These are phyloP conservation scores for Aspergillus hortae DNA, from an alignment of 2,329 filamentous ascomycete species.

Conservation along the genomic window DNA sequence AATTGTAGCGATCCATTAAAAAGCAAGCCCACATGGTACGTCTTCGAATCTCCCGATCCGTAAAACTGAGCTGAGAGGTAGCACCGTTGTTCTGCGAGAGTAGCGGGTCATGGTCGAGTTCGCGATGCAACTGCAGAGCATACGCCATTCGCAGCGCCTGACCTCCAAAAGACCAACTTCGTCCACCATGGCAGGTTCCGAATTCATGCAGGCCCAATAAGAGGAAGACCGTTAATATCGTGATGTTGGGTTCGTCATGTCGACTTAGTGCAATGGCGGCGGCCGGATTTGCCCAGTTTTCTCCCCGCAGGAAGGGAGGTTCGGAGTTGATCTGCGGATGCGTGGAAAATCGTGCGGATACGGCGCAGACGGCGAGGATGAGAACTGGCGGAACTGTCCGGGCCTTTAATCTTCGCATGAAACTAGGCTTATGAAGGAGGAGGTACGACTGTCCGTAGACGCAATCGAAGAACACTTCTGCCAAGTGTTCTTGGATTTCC, in stretches of 20 bases:
- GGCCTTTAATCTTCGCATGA: conserved; percentile 76
- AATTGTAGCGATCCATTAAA: conserved; percentile 96
- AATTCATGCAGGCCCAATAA: conserved; percentile 92
- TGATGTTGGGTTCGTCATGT: conserved; percentile 95
- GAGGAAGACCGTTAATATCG: conserved; percentile 84
- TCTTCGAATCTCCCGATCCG: conserved; percentile 86
- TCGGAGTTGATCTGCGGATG: conserved; percentile 75
- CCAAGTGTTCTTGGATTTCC: conserved; percentile 88
- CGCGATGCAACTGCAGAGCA: conserved; percentile 87
- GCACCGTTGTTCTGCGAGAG: conserved; percentile 54
- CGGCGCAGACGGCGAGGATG: conserved; percentile 87
- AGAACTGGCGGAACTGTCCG: conserved; percentile 84
- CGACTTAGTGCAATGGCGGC: conserved; percentile 80
- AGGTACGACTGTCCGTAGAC: conserved; percentile 95
- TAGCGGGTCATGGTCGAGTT: conserved; percentile 76
- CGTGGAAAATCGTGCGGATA: conserved; percentile 90
- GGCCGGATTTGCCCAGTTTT: conserved; percentile 86
- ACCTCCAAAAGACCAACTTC: conserved; percentile 93
- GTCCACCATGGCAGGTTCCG: conserved; percentile 90
- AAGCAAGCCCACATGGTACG: conserved; percentile 99
- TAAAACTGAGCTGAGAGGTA: conserved; percentile 71
- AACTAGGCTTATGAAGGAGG: conserved; percentile 92
- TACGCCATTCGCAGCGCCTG: conserved; percentile 97
- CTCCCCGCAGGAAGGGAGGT: conserved; percentile 80
- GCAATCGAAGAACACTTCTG: conserved; percentile 93